Percentiles rank a stretch among this genome's conserved stretches.
These are phyloP conservation scores for Periconia sp. DNA, from an alignment of 2,329 filamentous ascomycete species.

Conservation along the genomic window DNA sequence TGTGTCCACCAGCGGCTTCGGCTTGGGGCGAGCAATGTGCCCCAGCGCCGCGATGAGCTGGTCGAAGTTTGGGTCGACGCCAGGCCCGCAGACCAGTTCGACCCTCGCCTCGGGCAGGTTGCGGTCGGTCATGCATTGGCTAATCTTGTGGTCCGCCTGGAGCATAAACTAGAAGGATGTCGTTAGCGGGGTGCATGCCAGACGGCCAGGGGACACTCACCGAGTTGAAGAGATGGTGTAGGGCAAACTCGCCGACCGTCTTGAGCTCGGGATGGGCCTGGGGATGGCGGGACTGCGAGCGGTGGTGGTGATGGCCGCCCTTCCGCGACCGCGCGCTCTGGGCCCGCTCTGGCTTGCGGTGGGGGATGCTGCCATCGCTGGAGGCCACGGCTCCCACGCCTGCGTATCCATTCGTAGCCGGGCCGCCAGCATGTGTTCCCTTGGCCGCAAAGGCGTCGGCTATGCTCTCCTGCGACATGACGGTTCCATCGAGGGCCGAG, in stretches of 20 bases:
- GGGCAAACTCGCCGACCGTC: conserved; percentile 95
- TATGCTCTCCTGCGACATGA: conserved; percentile 49
- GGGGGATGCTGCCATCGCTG: conserved; percentile 23
- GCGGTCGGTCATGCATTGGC: conserved; percentile 80
- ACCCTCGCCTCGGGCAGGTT: conserved; percentile 83
- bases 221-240: conserved; percentile 95
- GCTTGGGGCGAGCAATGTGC: conserved; percentile 92
- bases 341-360: conserved; percentile 52
- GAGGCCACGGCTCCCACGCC: conserved; percentile 9
- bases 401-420: conserved; percentile 18
- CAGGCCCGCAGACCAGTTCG: conserved; percentile 88
- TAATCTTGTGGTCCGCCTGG: conserved; percentile 95
- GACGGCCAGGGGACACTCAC: conserved; percentile 50
- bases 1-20: conserved; percentile 92
- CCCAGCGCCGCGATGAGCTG: conserved; percentile 92
- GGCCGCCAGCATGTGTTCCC: conserved; percentile 24
- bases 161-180: conserved; percentile 76
- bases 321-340: conserved; percentile 69
- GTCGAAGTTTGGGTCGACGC: conserved; percentile 87
- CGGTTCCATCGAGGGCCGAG: conserved; percentile 45
- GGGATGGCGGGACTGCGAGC: conserved; percentile 70
- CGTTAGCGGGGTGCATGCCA: neutral
- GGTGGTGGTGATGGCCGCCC: conserved; percentile 78
- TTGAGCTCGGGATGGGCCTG: conserved; percentile 76
- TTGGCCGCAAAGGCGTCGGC: conserved; percentile 43